phyloP scores from a whole-genome alignment of 2,329 filamentous ascomycete species.

The Chalara sp. region DNA sequence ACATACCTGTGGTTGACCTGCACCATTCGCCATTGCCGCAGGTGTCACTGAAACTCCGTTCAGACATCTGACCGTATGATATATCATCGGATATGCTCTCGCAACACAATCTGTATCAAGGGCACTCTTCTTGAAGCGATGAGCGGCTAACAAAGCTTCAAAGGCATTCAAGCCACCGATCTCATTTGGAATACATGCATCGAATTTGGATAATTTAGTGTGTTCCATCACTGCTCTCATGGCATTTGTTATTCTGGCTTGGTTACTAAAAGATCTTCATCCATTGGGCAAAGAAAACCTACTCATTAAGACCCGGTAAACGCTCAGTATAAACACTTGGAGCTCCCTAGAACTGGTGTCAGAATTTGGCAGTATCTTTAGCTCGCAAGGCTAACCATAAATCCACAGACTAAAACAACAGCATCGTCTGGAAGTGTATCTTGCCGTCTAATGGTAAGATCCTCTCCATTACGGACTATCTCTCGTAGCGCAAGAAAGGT shows the following conservation, averaged over 20 bases:
- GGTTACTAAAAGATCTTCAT: neutral
- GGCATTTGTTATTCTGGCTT: slow-evolving; percentile 20
- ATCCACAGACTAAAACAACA: slow-evolving; percentile 20
- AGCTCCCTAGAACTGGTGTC: slow-evolving; percentile 15
- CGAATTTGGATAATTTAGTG: slow-evolving; percentile 16
- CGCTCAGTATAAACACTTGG: slow-evolving; percentile 25
- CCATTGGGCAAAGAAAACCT: neutral
- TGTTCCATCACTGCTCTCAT: slow-evolving; percentile 19
- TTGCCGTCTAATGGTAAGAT: slow-evolving; percentile 20
- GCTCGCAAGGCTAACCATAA: slow-evolving; percentile 16
- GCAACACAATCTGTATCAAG: slow-evolving; percentile 26
- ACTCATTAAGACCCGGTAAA: slow-evolving; percentile 24
- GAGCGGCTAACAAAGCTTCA: slow-evolving; percentile 21
- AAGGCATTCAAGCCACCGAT: slow-evolving; percentile 58
- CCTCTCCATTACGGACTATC: slow-evolving; percentile 18
- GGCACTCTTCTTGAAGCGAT: slow-evolving; percentile 19
- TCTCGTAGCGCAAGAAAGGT: slow-evolving; percentile 37
- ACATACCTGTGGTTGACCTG: slow-evolving; percentile 13
- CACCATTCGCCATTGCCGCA: slow-evolving; percentile 20
- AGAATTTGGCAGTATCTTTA: too few species aligned
- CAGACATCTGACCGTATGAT: slow-evolving; percentile 25
- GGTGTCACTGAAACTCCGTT: slow-evolving; percentile 20
- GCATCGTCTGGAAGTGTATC: slow-evolving; percentile 23
- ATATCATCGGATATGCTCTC: slow-evolving; percentile 24
- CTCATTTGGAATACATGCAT: slow-evolving; percentile 55